These are phyloP conservation scores for Aspergillus tamarii DNA, from an alignment of 2,329 filamentous ascomycete species.

Conservation along the genomic window DNA sequence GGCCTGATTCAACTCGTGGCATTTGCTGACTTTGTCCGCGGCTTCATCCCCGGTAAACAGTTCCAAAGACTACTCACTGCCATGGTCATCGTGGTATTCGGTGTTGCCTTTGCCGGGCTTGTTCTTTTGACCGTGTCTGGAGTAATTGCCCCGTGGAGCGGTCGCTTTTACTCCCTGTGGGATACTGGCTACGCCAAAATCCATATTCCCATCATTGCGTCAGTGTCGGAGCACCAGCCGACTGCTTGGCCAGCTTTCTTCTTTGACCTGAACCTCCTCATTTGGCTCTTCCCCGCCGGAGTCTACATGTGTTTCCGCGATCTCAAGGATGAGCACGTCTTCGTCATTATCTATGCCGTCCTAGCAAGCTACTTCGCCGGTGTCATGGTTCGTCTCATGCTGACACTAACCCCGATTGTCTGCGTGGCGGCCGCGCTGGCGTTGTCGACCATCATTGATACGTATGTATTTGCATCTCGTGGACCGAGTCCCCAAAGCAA, in stretches of 20 bases:
- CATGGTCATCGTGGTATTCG: constrained; percentile 74
- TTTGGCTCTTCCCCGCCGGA: constrained; percentile 98
- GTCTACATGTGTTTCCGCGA: constrained; percentile 98
- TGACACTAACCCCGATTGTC: constrained; percentile 93
- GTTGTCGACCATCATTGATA: constrained; percentile 84
- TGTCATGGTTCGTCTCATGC: constrained; percentile 99
- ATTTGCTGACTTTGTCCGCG: constrained; percentile 86
- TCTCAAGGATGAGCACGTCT: constrained; percentile 94
- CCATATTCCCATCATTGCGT: constrained; percentile 98
- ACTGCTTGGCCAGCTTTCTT: constrained; percentile 99
- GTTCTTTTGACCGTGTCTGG: constrained; percentile 81
- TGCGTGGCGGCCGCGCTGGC: constrained; percentile 92
- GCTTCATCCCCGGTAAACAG: constrained; percentile 87
- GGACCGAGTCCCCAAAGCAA: constrained; percentile 52
- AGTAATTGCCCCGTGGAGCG: constrained; percentile 95
- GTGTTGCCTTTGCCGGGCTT: constrained; percentile 73
- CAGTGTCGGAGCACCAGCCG: constrained; percentile 98
- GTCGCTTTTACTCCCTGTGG: constrained; percentile 98
- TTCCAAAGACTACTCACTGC: constrained; percentile 87
- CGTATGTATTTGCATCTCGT: constrained; percentile 74
- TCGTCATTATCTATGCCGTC: constrained; percentile 95
- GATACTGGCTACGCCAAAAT: constrained; percentile 99
- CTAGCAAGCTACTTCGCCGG: constrained; percentile 97
- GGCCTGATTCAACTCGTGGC: constrained; percentile 91
- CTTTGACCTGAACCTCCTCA: constrained; percentile 96